phyloP scores from a whole-genome alignment of 306 rosid species.

The Vicia sativa region DNA sequence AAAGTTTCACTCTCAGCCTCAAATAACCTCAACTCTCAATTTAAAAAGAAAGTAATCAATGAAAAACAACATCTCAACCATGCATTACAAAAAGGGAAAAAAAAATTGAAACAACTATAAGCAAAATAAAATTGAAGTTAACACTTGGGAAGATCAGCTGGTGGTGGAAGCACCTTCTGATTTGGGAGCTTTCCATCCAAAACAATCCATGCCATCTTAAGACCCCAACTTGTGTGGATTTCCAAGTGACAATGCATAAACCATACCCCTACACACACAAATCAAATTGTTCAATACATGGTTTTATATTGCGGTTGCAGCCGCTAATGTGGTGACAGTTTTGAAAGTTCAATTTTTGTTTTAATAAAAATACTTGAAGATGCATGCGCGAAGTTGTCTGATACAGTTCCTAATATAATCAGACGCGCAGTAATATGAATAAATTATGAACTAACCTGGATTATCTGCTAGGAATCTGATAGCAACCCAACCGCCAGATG shows the following conservation, averaged over 20 bases:
- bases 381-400: too few relatives aligned
- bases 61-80: neutral
- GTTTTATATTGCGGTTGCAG: too few relatives aligned
- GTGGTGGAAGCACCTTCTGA: slow-evolving; percentile 70
- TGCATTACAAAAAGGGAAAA: slow-evolving; percentile 7
- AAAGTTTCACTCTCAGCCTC: neutral
- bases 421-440: neutral
- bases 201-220: slow-evolving; percentile 79
- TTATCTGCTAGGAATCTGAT: slow-evolving; percentile 67
- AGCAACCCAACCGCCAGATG: slow-evolving; percentile 74
- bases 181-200: slow-evolving; percentile 66
- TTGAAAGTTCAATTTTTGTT: too few relatives aligned
- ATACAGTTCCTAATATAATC: too few relatives aligned
- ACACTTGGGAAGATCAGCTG: slow-evolving; percentile 68
- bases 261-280: slow-evolving; percentile 60
- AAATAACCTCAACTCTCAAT: slow-evolving; percentile 5
- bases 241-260: slow-evolving; percentile 81
- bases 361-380: too few relatives aligned
- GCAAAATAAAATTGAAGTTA: slow-evolving; percentile 15
- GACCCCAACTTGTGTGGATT: slow-evolving; percentile 73
- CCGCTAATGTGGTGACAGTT: too few relatives aligned
- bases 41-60: neutral
- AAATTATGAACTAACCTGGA: slow-evolving; percentile 50
- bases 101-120: slow-evolving; percentile 1
- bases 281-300: too few relatives aligned